phyloP scores from a whole-genome alignment of 371 early-diverging fungal species.

The Mortierella sp. region DNA sequence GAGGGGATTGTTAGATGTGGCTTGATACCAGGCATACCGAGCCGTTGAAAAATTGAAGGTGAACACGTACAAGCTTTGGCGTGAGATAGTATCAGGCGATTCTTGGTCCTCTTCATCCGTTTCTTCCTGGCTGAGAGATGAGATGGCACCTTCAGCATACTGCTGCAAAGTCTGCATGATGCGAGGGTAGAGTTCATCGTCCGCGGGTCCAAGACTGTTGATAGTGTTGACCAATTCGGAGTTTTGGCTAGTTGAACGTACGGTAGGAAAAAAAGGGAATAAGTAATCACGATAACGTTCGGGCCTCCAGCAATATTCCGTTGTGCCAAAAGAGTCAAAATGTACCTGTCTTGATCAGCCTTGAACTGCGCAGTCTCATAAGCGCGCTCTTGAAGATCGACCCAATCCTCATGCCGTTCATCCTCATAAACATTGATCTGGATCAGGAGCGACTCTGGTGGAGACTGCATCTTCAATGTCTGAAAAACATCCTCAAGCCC shows the following conservation, averaged over 20 bases:
- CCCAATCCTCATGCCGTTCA: conserved; percentile 65
- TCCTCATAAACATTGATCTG: conserved; percentile 64
- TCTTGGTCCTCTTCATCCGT: conserved; percentile 29
- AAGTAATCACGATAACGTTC: not conserved
- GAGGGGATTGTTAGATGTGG: not conserved
- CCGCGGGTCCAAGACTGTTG: conserved; percentile 29
- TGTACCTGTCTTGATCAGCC: conserved; percentile 30
- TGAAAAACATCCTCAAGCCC: conserved; percentile 69
- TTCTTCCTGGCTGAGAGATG: conserved; percentile 34
- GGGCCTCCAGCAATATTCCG: not conserved
- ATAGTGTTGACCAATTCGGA: conserved; percentile 34
- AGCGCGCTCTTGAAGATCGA: conserved; percentile 65
- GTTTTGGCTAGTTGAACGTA: conserved; percentile 20
- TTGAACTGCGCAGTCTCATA: conserved; percentile 28
- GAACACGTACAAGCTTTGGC: conserved; percentile 36
- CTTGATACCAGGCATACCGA: not conserved
- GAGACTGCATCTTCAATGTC: conserved; percentile 53
- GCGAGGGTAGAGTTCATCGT: conserved; percentile 52
- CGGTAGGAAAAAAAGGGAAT: not conserved
- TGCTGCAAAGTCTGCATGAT: conserved; percentile 47
- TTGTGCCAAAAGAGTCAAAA: not conserved
- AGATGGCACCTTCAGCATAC: conserved; percentile 41
- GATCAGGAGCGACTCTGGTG: conserved; percentile 62
- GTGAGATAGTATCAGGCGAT: conserved; percentile 26
- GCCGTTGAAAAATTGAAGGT: not conserved